Conservation (phyloP, 139 green algal genomes). For the Desmodesmus armatus region DNA sequence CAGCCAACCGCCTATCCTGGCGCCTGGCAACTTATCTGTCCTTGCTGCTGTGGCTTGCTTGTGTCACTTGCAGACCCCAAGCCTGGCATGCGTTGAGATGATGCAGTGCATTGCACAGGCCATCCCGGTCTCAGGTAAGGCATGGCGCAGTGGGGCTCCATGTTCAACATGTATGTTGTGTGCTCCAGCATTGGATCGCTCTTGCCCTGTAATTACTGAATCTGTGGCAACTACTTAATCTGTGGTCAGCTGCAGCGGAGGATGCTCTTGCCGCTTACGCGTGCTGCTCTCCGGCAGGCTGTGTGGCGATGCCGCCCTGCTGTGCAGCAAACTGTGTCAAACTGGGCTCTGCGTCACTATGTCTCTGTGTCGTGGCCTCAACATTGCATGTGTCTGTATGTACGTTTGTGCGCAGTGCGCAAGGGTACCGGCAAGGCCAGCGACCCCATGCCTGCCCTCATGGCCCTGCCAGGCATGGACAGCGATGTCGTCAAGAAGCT, state of each 20-base stretch:
- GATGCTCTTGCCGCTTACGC: background rate
- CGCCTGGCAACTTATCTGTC: background rate
- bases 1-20: background rate
- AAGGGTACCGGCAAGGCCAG: conserved; percentile 40
- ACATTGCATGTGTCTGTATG: too few relatives aligned
- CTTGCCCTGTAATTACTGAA: too few relatives aligned
- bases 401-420: too few relatives aligned
- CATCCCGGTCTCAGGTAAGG: too few relatives aligned
- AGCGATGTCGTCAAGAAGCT: conserved; percentile 75
- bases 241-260: background rate
- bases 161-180: too few relatives aligned
- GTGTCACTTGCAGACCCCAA: conserved; percentile 65
- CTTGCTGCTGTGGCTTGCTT: background rate
- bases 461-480: conserved; percentile 87
- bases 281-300: too few relatives aligned
- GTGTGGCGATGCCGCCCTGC: conserved; percentile 26
- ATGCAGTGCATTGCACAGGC: conserved; percentile 86
- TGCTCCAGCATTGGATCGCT: too few relatives aligned
- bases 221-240: too few relatives aligned
- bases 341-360: too few relatives aligned
- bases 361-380: too few relatives aligned
- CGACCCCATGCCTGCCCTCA: conserved; percentile 59
- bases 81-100: conserved; percentile 81
- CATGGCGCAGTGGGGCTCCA: too few relatives aligned
- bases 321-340: too few relatives aligned